phyloP scores from a whole-genome alignment of 2,329 filamentous ascomycete species.

The Diaporthe velutina region DNA sequence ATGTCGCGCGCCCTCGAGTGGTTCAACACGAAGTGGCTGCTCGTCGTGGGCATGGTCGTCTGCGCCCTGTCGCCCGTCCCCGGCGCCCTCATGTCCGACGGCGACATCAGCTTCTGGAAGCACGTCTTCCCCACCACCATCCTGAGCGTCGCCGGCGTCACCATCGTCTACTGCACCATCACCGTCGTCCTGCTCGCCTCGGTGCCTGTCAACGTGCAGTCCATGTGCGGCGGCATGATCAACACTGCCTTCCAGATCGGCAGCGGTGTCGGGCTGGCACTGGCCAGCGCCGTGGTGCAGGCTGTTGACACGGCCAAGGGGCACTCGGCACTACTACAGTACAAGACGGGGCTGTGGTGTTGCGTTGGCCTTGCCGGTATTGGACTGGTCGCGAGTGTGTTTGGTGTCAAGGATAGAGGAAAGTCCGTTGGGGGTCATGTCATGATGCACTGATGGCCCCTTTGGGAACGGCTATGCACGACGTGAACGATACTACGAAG shows the following conservation, averaged over 20 bases:
- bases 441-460: constrained; percentile 22
- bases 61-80: constrained; percentile 54
- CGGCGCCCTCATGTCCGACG: constrained; percentile 43
- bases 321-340: constrained; percentile 49
- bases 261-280: constrained; percentile 54
- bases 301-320: constrained; percentile 53
- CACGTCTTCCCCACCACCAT: constrained; percentile 54
- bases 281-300: constrained; percentile 50
- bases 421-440: constrained; percentile 17
- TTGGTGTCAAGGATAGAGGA: constrained; percentile 43
- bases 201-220: constrained; percentile 56
- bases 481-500: neutral
- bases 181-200: constrained; percentile 55
- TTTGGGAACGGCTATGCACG: neutral
- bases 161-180: constrained; percentile 56
- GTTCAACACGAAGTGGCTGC: constrained; percentile 53
- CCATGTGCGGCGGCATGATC: constrained; percentile 45
- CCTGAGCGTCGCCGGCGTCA: constrained; percentile 55
- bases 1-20: constrained; percentile 53
- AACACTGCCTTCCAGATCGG: constrained; percentile 59
- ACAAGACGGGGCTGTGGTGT: constrained; percentile 56
- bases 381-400: constrained; percentile 46
- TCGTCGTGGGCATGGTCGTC: constrained; percentile 50
- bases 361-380: constrained; percentile 54
- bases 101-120: constrained; percentile 48